These are phyloP conservation scores for Neonectria coccinea DNA, from an alignment of 2,329 filamentous ascomycete genomes.

Conservation along the genomic window DNA sequence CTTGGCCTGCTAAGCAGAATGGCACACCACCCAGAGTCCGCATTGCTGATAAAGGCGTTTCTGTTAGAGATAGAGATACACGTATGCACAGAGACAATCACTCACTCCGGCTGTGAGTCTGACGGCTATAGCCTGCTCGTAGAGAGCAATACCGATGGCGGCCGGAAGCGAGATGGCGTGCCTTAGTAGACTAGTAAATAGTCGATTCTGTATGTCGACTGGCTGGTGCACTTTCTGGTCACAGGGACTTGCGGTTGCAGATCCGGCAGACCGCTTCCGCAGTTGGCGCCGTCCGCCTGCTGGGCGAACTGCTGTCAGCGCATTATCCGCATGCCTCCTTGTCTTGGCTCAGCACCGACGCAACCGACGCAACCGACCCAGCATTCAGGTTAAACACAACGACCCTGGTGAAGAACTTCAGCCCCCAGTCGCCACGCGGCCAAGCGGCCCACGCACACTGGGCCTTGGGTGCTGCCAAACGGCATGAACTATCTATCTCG, in stretches of 20 bases:
- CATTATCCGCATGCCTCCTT: neutral
- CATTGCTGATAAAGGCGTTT: neutral
- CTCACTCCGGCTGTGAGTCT: neutral
- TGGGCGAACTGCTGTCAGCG: neutral
- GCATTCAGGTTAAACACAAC: neutral
- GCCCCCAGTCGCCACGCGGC: neutral
- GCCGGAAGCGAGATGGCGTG: neutral
- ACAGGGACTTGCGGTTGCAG: neutral
- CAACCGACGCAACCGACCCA: neutral
- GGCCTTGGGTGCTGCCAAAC: neutral
- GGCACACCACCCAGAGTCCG: too few relatives aligned
- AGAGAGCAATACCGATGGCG: neutral
- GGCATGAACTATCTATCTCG: neutral
- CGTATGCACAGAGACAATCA: neutral
- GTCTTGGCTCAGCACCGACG: neutral
- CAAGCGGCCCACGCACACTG: neutral
- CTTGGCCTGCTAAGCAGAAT: neutral
- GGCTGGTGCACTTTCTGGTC: neutral
- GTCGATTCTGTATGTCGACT: too few relatives aligned
- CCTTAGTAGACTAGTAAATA: neutral
- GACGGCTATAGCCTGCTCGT: neutral
- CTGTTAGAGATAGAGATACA: neutral
- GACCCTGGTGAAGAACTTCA: neutral
- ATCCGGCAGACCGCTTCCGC: too few relatives aligned
- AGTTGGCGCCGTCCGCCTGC: neutral